Percentiles rank a stretch among this genome's conserved stretches.
Conservation (phyloP, 129 eudicot species). For the Lonicera japonica region DNA sequence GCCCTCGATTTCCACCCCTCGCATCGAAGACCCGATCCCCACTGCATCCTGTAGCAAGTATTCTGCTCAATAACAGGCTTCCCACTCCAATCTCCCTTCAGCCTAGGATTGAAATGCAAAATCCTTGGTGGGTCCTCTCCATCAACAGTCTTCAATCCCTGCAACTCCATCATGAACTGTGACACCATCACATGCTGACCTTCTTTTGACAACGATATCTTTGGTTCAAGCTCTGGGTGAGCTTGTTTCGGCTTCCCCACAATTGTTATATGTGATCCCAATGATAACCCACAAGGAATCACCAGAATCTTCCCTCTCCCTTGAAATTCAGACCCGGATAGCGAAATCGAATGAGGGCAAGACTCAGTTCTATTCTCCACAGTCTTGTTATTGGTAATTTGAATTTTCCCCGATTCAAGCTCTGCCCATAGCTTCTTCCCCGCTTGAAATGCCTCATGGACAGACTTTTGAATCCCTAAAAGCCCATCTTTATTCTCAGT, state of each 20-base stretch:
- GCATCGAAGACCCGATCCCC: constrained; percentile 83
- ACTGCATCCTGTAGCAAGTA: constrained; percentile 82
- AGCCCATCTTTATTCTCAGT: constrained; percentile 40
- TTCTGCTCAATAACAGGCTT: constrained; percentile 91
- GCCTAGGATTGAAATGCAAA: constrained; percentile 77
- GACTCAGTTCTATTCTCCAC: constrained; percentile 31
- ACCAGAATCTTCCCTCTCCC: constrained; percentile 47
- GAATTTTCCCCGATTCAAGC: constrained; percentile 37
- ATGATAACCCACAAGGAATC: constrained; percentile 87
- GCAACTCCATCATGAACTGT: constrained; percentile 90
- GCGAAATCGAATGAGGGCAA: constrained; percentile 64
- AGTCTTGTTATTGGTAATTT: constrained; percentile 13
- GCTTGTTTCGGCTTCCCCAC: constrained; percentile 69
- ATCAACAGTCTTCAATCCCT: constrained; percentile 81
- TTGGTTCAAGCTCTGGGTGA: constrained; percentile 68
- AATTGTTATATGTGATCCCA: constrained; percentile 73
- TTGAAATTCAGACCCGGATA: constrained; percentile 45
- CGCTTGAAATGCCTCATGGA: constrained; percentile 50
- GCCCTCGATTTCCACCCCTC: constrained; percentile 82
- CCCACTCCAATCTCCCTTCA: constrained; percentile 95
- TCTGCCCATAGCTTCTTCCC: constrained; percentile 73
- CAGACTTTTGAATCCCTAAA: constrained; percentile 59
- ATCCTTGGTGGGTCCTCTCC: constrained; percentile 91
- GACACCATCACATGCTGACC: constrained; percentile 84
- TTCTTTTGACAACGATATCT: constrained; percentile 66